A percentile compares a stretch with the other conserved stretches of the same genome.
Conservation (phyloP, 2,329 filamentous ascomycete genomes). For the Colletotrichum sp. region DNA sequence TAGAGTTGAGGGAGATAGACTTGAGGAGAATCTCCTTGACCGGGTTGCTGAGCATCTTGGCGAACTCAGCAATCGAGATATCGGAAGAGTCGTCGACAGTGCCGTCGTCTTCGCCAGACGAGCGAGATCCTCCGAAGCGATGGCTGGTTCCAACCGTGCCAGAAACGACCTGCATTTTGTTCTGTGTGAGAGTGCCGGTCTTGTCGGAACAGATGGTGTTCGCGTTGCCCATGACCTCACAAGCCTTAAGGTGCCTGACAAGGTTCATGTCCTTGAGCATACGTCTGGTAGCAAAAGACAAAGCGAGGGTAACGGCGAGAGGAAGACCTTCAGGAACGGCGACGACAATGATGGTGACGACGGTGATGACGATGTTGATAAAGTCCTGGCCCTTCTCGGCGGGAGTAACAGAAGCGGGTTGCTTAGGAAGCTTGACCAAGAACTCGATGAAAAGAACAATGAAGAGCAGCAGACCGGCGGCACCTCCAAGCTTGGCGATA, state of each 20-base stretch:
- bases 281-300: conserved; percentile 78
- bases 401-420: conserved; percentile 54
- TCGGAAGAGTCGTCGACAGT: conserved; percentile 37
- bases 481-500: conserved; percentile 79
- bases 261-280: conserved; percentile 82
- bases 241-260: conserved; percentile 77
- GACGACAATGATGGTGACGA: conserved; percentile 81
- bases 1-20: conserved; percentile 72
- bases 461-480: conserved; percentile 80
- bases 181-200: conserved; percentile 71
- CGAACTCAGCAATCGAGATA: conserved; percentile 51
- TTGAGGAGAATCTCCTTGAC: conserved; percentile 61
- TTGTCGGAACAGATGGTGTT: conserved; percentile 75
- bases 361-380: conserved; percentile 77
- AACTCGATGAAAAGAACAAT: conserved; percentile 88
- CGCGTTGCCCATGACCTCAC: conserved; percentile 83
- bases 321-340: conserved; percentile 81
- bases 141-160: conserved; percentile 62
- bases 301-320: conserved; percentile 76
- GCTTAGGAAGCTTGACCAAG: conserved; percentile 67
- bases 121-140: conserved; percentile 53
- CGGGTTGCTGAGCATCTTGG: conserved; percentile 47
- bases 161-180: conserved; percentile 72
- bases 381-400: conserved; percentile 81
- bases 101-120: conserved; percentile 27